phyloP scores from a whole-genome alignment of 768 basidiomycete genomes.

The Tricholoma saponaceum region DNA sequence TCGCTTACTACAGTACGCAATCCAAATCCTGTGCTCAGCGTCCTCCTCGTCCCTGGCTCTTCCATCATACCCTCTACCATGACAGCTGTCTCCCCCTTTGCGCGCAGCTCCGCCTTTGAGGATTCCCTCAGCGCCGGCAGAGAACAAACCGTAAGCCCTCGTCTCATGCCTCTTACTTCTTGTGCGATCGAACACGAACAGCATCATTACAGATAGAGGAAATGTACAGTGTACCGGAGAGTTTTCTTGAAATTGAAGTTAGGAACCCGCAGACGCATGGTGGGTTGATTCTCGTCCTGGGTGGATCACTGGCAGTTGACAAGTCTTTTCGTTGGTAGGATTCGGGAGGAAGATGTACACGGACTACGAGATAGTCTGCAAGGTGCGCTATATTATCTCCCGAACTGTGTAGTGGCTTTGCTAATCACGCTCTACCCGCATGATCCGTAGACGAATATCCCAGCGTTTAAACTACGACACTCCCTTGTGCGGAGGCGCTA shows the following conservation, averaged over 20 bases:
- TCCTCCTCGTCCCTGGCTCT: background rate
- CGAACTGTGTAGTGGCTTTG: background rate
- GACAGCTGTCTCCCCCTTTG: constrained; percentile 55
- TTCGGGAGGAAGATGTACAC: constrained; percentile 99
- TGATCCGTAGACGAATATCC: constrained; percentile 83
- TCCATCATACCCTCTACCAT: constrained; percentile 12
- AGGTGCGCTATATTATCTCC: constrained; percentile 45
- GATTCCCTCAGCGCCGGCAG: constrained; percentile 45
- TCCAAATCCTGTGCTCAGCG: background rate
- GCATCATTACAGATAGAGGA: constrained; percentile 74
- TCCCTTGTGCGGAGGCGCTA: constrained; percentile 86
- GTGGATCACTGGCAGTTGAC: background rate
- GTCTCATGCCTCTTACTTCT: constrained; percentile 7
- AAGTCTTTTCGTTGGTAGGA: constrained; percentile 38
- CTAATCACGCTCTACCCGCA: background rate
- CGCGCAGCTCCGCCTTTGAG: constrained; percentile 55
- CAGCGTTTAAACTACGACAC: constrained; percentile 96
- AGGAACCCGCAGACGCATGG: constrained; percentile 97
- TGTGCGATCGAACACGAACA: constrained; percentile 23
- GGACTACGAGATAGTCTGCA: constrained; percentile 98
- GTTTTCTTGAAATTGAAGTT: constrained; percentile 96
- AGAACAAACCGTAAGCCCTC: constrained; percentile 52
- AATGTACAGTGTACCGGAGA: constrained; percentile 97
- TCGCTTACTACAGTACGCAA: background rate
- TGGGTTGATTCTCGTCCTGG: constrained; percentile 27